These are phyloP conservation scores for Centella asiatica DNA, from an alignment of 129 eudicot genomes.

Conservation along the genomic window DNA sequence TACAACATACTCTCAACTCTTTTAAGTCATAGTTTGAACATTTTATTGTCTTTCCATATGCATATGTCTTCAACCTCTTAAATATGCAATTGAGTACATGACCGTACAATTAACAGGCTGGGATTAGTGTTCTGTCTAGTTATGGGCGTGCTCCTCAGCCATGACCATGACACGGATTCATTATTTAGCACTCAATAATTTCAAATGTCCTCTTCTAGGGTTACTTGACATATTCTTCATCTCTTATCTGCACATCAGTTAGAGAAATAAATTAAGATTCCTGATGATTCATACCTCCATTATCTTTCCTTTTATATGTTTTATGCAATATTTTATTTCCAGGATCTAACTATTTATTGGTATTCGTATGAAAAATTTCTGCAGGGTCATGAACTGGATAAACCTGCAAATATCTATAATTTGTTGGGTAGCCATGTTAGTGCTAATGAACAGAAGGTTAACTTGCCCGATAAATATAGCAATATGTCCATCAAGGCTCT, in stretches of 20 bases:
- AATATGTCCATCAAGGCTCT: slow-evolving; percentile 24
- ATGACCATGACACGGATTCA: not conserved
- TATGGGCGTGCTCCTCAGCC: too few species aligned
- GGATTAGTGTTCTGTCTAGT: too few species aligned
- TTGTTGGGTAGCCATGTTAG: slow-evolving; percentile 34
- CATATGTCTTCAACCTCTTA: too few species aligned
- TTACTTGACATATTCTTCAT: not conserved
- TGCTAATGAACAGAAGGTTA: slow-evolving; percentile 17
- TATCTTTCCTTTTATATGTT: not conserved
- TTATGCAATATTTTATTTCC: not conserved
- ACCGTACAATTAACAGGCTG: too few species aligned
- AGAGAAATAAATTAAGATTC: not conserved
- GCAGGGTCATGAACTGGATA: slow-evolving; percentile 58
- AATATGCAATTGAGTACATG: too few species aligned
- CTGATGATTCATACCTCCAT: not conserved
- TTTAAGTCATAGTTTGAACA: too few species aligned
- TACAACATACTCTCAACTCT: too few species aligned
- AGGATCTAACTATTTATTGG: not conserved
- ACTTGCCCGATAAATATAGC: slow-evolving; percentile 10
- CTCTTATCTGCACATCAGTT: not conserved
- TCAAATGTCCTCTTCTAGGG: not conserved
- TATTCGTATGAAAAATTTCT: not conserved
- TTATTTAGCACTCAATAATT: not conserved
- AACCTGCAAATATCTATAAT: slow-evolving; percentile 52
- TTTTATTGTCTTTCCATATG: too few species aligned